A percentile compares a stretch with the other conserved stretches of the same genome.
Evolutionary conservation across 1,284 basidiomycete genomes (phyloP).

Genomic region (Agroathelia rolfsii): DNA sequence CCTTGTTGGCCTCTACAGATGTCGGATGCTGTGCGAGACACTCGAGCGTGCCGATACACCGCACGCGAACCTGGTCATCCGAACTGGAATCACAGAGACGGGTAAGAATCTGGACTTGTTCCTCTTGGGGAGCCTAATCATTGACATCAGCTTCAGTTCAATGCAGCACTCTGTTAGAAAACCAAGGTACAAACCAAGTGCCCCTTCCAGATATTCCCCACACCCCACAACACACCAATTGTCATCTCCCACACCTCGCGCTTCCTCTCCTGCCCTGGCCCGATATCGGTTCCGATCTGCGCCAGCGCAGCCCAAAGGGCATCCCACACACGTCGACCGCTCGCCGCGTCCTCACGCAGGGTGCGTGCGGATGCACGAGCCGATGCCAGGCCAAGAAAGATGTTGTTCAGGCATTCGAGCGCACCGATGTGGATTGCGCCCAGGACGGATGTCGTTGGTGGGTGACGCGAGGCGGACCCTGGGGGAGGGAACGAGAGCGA

Average conservation of each 20-base stretch:
- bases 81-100: constrained; percentile 48
- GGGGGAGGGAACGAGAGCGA: constrained; percentile 74
- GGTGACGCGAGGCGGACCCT: constrained; percentile 58
- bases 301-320: constrained; percentile 46
- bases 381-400: constrained; percentile 67
- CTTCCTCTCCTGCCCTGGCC: constrained; percentile 54
- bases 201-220: constrained; percentile 62
- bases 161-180: constrained; percentile 10
- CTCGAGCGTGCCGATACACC: constrained; percentile 76
- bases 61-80: constrained; percentile 53
- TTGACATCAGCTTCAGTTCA: no score
- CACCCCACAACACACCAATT: constrained; percentile 73
- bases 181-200: constrained; percentile 26
- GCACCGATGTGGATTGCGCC: constrained; percentile 76
- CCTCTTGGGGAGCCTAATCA: constrained; percentile 38
- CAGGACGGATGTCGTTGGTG: constrained; percentile 77
- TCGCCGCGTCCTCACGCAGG: constrained; percentile 35
- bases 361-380: constrained; percentile 27
- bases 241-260: constrained; percentile 63
- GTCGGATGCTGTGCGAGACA: constrained; percentile 64
- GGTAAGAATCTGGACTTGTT: constrained; percentile 59
- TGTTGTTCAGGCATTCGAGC: constrained; percentile 85
- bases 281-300: constrained; percentile 49
- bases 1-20: constrained; percentile 63
- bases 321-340: constrained; percentile 49